phyloP scores from a whole-genome alignment of 2,329 filamentous ascomycete species.

The Fusarium pseudonygamai region DNA sequence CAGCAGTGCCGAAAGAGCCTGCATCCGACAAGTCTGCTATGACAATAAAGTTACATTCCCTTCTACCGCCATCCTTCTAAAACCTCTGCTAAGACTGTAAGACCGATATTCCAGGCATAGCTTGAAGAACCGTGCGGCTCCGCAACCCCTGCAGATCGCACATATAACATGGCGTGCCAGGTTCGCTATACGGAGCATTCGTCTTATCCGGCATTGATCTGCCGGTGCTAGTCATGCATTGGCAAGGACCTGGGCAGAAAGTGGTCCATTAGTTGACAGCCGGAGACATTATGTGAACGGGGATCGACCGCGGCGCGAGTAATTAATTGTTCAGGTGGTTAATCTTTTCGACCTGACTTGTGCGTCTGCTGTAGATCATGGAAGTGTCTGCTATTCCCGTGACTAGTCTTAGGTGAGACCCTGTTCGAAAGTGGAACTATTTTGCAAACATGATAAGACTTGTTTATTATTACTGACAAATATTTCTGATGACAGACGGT shows the following conservation, averaged over 20 bases:
- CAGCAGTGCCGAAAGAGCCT: not conserved
- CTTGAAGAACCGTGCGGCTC: not conserved
- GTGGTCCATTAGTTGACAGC: not conserved
- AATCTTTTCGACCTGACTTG: not conserved
- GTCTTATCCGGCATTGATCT: not conserved
- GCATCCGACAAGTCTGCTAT: not conserved
- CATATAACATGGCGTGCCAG: not conserved
- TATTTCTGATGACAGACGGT: not conserved
- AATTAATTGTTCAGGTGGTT: not conserved
- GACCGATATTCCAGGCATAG: not conserved
- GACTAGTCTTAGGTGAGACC: not conserved
- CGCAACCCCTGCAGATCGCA: constrained; percentile 2
- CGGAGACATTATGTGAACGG: not conserved
- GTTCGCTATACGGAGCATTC: not conserved
- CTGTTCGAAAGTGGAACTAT: not conserved
- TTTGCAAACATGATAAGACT: not conserved
- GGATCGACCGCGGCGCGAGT: not conserved
- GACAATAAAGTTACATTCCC: not conserved
- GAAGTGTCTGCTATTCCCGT: not conserved
- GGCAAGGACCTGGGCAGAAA: not conserved
- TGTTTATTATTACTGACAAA: not conserved
- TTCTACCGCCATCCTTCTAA: not conserved
- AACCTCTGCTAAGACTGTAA: not conserved
- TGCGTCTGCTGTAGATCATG: not conserved
- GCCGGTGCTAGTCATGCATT: not conserved